Evolutionary conservation across 345 rosid species (phyloP), one percentile per base, ranked within the genome.

Genomic region (Arabidopsis arenosa): DNA sequence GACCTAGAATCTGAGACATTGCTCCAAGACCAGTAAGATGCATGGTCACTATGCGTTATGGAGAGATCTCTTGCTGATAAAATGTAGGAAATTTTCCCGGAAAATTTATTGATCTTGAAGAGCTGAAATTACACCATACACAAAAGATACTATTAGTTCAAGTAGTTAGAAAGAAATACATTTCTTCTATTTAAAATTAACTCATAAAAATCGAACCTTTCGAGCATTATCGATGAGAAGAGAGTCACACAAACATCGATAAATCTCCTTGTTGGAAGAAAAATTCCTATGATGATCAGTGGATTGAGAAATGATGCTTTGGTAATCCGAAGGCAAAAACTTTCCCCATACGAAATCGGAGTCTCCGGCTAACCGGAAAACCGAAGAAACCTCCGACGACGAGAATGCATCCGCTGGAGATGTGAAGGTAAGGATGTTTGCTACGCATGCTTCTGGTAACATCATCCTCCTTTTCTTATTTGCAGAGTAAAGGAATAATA

Each of bases 61-160:
- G 84, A 74, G 61, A 91, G 86, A 68, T 85, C 87, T 75, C 90
- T 89, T 28, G 98, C 89, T 4, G 97, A 91, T 44, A 93, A 55
- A 28, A 80, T 14, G 45, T 78, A 89, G 0, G 83, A 85, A 30
- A 75, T 80, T 75, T 62, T 88, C 13, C 93, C 96, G 3, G 85
- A 77, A 15, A 79, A 77, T 81, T 74, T 87, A 73, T 91, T 89
- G 66, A 91, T 23, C 67, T 77, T 81, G 84, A 88, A 84, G 53
- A 84, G 80, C 96, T 93, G 84, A 48, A 33, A 48, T 63, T 5
- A 11, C 58, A 52, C n/a, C 47, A 65, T 12, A 61, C 1, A 11
- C 32, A 52, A 0, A 49, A 40, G 0, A 66, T 13, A 11, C 51
- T 26, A 49, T 75, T 36, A 75, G 68, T 23, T 58, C 28, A 1